Evolutionary conservation across 2,329 filamentous ascomycete genomes (phyloP), one percentile per base, ranked within the genome.

Genomic region (Arthrobotrys sphaeroides): DNA sequence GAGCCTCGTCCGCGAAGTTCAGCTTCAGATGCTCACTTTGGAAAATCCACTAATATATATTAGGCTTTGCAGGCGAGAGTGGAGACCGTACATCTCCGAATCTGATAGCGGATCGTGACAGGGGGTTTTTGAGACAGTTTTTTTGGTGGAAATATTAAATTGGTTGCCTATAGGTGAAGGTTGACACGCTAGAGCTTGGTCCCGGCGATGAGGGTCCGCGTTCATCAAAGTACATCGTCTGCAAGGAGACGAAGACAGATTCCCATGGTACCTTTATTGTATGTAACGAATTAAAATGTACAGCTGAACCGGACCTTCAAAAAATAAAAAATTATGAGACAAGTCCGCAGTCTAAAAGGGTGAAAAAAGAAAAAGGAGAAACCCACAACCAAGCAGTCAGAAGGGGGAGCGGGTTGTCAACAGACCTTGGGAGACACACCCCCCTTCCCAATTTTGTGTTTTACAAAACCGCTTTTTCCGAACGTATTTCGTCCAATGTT

Each of bases 261-360:
- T 59, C n/a, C 60, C 69, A 67, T 67, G 61, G 61, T 61, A 60
- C 69, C 59, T n/a, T 49, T 22, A 31, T 49, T 38, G 53, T 47
- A 47, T 24, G n/a, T n/a, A n/a, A n/a, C n/a, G n/a, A n/a, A 53
- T 18, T 18, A 60, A 26, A 33, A 33, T 26, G 28, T 26, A 55
- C 61, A 73, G 69, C 61, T 73, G 61, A 73, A 61, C 49, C 13
- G 38, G 38, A 61, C 43, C 51, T 51, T n/a, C n/a, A n/a, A n/a
- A n/a, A n/a, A n/a, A n/a, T n/a, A n/a, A n/a, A n/a, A 20, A 20
- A 57, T 22, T 18, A 47, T 28, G 28, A 47, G 10, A 69, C 59
- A 64, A 13, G 13, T 9, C 9, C 6, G 22, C 12, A 3, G 13
- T n/a, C n/a, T n/a, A n/a, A n/a, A n/a, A n/a, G n/a, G n/a, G n/a